Evolutionary conservation across 1,284 basidiomycete species (phyloP).

Genomic region (Rhizopogon parksii): DNA sequence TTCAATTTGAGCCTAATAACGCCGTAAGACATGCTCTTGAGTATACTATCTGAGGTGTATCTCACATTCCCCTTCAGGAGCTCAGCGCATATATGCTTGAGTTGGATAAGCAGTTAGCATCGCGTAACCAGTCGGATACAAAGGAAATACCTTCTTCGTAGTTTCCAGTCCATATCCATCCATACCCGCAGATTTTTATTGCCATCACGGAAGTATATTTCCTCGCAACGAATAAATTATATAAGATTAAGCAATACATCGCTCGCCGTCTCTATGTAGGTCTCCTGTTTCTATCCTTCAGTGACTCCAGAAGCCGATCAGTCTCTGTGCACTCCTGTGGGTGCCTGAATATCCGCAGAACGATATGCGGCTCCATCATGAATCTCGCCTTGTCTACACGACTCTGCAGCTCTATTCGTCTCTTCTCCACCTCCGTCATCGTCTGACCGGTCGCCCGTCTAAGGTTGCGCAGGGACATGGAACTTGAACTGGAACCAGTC

Average conservation of each 20-base stretch:
- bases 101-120: slow-evolving; percentile 16
- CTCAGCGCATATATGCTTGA: slow-evolving; percentile 27
- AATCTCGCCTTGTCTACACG: slow-evolving; percentile 54
- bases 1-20: slow-evolving; percentile 88
- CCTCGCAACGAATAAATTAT: background rate
- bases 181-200: background rate
- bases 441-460: slow-evolving; percentile 9
- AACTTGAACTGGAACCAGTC: slow-evolving; percentile 17
- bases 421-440: slow-evolving; percentile 46
- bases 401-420: slow-evolving; percentile 48
- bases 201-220: background rate
- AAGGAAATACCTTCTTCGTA: background rate
- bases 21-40: slow-evolving; percentile 34
- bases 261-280: background rate
- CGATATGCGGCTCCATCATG: slow-evolving; percentile 46
- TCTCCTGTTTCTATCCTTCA: background rate
- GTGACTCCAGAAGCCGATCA: slow-evolving; percentile 28
- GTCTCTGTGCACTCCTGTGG: slow-evolving; percentile 64
- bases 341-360: slow-evolving; percentile 57
- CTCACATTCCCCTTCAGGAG: slow-evolving; percentile 18
- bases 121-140: background rate
- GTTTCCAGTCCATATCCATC: background rate
- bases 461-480: slow-evolving; percentile 6
- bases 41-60: background rate
- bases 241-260: background rate